Base-by-base conservation (phyloP, 768 basidiomycete species). In the Tylopilus sp. region DNA sequence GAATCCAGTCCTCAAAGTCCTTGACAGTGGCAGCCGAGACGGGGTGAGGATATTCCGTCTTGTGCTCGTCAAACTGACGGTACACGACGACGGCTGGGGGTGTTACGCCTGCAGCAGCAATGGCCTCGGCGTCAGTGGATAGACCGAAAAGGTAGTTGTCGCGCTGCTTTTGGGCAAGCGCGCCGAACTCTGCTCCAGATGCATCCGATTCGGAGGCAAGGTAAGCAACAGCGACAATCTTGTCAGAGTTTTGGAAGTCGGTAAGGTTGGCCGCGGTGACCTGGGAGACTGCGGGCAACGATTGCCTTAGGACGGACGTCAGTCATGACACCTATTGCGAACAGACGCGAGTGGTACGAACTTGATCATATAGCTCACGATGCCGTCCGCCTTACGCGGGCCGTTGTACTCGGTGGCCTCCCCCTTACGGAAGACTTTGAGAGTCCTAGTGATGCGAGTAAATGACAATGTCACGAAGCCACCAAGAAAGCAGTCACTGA, bases 331-430 rank as follows among this genome's bases (percentile, higher is more conserved):
- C 24, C 12, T 6, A n/a, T 21, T 3, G 5, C 24, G 5, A 26
- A 40, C 5, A 37, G 28, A 45, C 1, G 19, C 0, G 36, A 7
- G 36, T 3, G 12, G 38, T 24, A 73, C 86, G 63, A 57, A 95
- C 95, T 98, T 98, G 77, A 82, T 69, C 96, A 98, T 98, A 77
- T 97, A 97, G 71, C 85, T 85, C 68, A 96, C 76, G 65, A 99
- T 99, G 17, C 97, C 95, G 58, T 98, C 97, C 11, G 93, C 88
- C 71, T 97, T 92, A 47, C 97, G 80, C 16, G 93, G 89, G 41
- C 97, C 97, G 50, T 63, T 70, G 72, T 98, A 99, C 22, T 98
- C 94, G 1, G 78, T 70, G 21, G 86, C 68, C 24, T 82, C 81
- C 43, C 97, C 97, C 52, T 87, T 82, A 61, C 86, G 86, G 84